phyloP scores from a whole-genome alignment of 371 early-diverging fungal genomes.

The Thermomucor indicae-seudaticae region DNA sequence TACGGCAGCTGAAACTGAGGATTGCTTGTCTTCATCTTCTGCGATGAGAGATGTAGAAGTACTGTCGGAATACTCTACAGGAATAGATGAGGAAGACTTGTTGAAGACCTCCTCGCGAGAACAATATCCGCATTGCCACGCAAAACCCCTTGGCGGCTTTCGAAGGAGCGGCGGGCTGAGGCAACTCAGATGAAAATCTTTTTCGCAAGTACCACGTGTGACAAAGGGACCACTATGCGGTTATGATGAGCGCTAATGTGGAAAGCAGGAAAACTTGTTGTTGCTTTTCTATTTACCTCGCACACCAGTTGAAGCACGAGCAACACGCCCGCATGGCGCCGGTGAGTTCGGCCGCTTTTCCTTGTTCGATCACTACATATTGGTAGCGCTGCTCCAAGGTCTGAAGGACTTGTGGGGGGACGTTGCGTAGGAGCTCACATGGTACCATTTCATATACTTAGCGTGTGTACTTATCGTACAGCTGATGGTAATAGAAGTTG shows the following conservation, averaged over 20 bases:
- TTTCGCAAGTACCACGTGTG: conserved; percentile 68
- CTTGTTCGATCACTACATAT: conserved; percentile 80
- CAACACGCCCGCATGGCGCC: conserved; percentile 68
- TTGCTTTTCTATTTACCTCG: conserved; percentile 36
- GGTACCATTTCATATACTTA: conserved; percentile 87
- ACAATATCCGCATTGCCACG: conserved; percentile 79
- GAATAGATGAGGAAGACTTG: background rate
- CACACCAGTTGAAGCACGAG: conserved; percentile 79
- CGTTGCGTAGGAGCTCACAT: conserved; percentile 70
- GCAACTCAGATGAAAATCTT: conserved; percentile 73
- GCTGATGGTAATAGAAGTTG: conserved; percentile 79
- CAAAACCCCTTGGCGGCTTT: conserved; percentile 78
- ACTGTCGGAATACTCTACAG: background rate
- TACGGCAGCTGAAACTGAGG: too few species aligned
- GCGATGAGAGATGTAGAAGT: too few species aligned
- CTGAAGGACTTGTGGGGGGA: conserved; percentile 66
- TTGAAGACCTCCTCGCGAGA: conserved; percentile 24
- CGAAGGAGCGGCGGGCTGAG: conserved; percentile 69
- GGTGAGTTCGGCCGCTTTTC: conserved; percentile 71
- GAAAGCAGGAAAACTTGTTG: background rate
- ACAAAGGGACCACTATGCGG: conserved; percentile 23
- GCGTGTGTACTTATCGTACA: conserved; percentile 86
- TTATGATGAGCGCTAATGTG: too few species aligned
- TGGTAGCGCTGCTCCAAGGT: conserved; percentile 65
- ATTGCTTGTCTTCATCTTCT: too few species aligned